Percentiles rank a stretch among this genome's conserved stretches.
phyloP scores from a whole-genome alignment of 441 rosid genomes.

The Eutrema salsugineum region DNA sequence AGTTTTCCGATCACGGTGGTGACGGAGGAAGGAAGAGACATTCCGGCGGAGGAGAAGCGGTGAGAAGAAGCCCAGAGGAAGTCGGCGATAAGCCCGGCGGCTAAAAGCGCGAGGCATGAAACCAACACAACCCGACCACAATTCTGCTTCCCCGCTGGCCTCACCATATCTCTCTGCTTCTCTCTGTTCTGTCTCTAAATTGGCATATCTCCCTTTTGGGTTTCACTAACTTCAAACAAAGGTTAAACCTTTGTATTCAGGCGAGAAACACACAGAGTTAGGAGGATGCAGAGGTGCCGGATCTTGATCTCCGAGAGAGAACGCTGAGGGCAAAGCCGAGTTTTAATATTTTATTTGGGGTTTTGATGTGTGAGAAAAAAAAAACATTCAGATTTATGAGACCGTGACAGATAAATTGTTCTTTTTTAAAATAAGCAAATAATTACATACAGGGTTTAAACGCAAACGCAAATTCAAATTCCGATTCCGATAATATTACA shows the following conservation, averaged over 20 bases:
- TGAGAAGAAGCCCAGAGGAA: conserved; percentile 84
- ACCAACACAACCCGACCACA: conserved; percentile 43
- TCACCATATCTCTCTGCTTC: conserved; percentile 39
- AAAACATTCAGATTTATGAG: background rate
- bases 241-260: conserved; percentile 8
- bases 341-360: too few relatives aligned
- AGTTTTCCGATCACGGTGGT: conserved; percentile 6
- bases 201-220: conserved; percentile 16
- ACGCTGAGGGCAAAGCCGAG: background rate
- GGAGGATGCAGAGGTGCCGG: conserved; percentile 11
- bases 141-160: conserved; percentile 50
- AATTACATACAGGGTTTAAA: background rate
- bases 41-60: conserved; percentile 33
- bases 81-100: conserved; percentile 60
- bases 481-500: background rate
- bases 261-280: background rate
- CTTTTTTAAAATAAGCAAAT: too few relatives aligned
- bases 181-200: background rate
- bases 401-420: background rate
- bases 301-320: conserved; percentile 22
- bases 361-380: too few relatives aligned
- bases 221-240: conserved; percentile 14
- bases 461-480: conserved; percentile 18
- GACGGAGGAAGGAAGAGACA: conserved; percentile 26
- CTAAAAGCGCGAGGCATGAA: conserved; percentile 46